Evolutionary conservation across 805 yeast genomes (phyloP).

Genomic region (Cyberlindnera saturnus): DNA sequence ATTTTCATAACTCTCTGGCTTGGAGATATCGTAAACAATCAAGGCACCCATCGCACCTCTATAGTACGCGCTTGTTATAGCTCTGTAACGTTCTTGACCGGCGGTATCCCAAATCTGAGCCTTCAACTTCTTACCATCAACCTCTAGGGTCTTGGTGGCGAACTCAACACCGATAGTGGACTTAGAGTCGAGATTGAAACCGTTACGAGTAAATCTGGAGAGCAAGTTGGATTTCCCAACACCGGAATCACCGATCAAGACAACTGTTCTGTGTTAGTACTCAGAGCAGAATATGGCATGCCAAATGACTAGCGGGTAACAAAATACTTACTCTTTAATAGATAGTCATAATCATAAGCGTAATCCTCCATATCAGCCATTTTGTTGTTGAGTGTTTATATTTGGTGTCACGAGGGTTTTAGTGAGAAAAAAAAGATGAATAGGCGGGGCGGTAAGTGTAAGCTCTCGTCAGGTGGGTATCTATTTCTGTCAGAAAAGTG

Average conservation of each 20-base stretch:
- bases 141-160: constrained; percentile 90
- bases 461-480: too few species aligned
- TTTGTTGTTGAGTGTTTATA: constrained; percentile 1
- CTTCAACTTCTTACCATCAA: constrained; percentile 77
- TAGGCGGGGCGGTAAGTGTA: too few species aligned
- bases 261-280: constrained; percentile 41
- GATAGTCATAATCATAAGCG: constrained; percentile 80
- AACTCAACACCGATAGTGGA: constrained; percentile 97
- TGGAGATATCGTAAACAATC: constrained; percentile 91
- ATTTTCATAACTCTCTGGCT: constrained; percentile 79
- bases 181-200: constrained; percentile 88
- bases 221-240: constrained; percentile 94
- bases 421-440: background rate
- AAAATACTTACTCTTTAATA: constrained; percentile 59
- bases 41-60: constrained; percentile 98
- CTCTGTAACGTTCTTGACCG: constrained; percentile 97
- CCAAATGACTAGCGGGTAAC: too few species aligned
- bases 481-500: too few species aligned
- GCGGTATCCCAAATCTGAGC: constrained; percentile 99
- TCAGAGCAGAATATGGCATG: background rate
- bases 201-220: constrained; percentile 92
- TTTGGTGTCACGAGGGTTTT: constrained; percentile 2
- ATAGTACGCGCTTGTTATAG: constrained; percentile 94
- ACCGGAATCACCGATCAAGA: constrained; percentile 93
- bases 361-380: constrained; percentile 49